phyloP scores from a whole-genome alignment of 177 flowering plant genomes.

The Vitis hybrid region DNA sequence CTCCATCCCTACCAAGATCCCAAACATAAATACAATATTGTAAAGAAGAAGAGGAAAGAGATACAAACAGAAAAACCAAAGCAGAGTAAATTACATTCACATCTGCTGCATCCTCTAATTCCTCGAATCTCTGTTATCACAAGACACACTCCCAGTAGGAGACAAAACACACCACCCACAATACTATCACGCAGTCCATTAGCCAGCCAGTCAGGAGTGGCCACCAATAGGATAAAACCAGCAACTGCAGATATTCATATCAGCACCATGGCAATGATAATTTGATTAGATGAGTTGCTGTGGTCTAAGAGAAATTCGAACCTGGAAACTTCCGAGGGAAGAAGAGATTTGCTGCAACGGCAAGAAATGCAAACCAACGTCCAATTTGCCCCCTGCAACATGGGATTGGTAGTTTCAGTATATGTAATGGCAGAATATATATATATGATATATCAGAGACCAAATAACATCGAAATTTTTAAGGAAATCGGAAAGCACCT shows the following conservation, averaged over 20 bases:
- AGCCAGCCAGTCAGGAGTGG: constrained; percentile 37
- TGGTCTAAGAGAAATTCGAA: constrained; percentile 10
- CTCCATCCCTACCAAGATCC: constrained; percentile 10
- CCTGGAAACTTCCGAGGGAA: constrained; percentile 40
- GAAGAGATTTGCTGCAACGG: constrained; percentile 38
- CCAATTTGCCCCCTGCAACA: constrained; percentile 54
- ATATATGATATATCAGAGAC: too few species aligned
- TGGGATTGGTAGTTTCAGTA: neutral
- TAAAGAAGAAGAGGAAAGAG: constrained; percentile 26
- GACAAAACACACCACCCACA: constrained; percentile 32
- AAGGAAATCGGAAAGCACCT: constrained; percentile 21
- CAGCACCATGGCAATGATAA: neutral
- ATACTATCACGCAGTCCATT: constrained; percentile 33
- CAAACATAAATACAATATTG: constrained; percentile 24
- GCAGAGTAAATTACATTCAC: constrained; percentile 13
- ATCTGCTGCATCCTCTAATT: constrained; percentile 18
- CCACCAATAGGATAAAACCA: constrained; percentile 42
- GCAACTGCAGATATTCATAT: constrained; percentile 32
- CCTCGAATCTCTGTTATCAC: constrained; percentile 24
- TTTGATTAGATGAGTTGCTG: neutral
- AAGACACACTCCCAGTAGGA: constrained; percentile 26
- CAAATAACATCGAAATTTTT: neutral
- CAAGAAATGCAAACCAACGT: constrained; percentile 44
- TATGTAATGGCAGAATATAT: neutral
- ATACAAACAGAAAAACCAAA: constrained; percentile 23